Conservation (phyloP, 495 filamentous ascomycete genomes). For the Podospora sp. region DNA sequence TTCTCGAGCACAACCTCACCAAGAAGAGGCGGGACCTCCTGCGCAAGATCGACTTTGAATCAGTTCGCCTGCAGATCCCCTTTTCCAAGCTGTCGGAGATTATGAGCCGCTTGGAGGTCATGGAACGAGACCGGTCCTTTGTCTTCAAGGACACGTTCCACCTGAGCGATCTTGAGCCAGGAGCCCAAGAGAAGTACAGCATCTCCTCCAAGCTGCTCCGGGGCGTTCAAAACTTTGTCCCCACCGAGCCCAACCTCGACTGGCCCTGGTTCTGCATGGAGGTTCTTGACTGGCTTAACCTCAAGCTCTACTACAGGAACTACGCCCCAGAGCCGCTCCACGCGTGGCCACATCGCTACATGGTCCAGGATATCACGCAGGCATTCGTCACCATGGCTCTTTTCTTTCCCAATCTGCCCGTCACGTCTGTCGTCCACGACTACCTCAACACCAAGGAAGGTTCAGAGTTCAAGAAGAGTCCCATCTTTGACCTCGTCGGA, state of each 20-base stretch:
- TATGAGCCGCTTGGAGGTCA: constrained; percentile 19
- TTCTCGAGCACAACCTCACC: background rate
- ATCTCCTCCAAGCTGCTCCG: constrained; percentile 40
- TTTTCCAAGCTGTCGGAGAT: background rate
- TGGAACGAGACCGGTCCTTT: constrained; percentile 41
- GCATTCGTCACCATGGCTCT: constrained; percentile 45
- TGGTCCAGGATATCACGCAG: constrained; percentile 44
- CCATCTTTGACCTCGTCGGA: constrained; percentile 41
- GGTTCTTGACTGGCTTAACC: constrained; percentile 39
- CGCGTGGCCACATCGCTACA: constrained; percentile 43
- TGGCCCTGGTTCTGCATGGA: constrained; percentile 40
- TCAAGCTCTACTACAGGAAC: constrained; percentile 34
- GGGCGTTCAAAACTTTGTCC: constrained; percentile 35
- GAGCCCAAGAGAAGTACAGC: constrained; percentile 37
- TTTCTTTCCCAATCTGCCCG: constrained; percentile 43
- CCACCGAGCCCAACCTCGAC: constrained; percentile 19
- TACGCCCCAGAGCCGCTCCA: constrained; percentile 24
- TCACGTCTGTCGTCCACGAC: constrained; percentile 28
- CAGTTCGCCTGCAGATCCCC: background rate
- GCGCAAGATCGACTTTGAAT: background rate
- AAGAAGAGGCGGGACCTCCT: background rate
- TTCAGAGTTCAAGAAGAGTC: constrained; percentile 36
- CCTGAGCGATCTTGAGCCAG: constrained; percentile 46
- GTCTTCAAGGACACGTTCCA: constrained; percentile 49
- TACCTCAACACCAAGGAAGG: constrained; percentile 41